phyloP scores from a whole-genome alignment of 2,329 filamentous ascomycete species.

The Hyphodiscus sp. region DNA sequence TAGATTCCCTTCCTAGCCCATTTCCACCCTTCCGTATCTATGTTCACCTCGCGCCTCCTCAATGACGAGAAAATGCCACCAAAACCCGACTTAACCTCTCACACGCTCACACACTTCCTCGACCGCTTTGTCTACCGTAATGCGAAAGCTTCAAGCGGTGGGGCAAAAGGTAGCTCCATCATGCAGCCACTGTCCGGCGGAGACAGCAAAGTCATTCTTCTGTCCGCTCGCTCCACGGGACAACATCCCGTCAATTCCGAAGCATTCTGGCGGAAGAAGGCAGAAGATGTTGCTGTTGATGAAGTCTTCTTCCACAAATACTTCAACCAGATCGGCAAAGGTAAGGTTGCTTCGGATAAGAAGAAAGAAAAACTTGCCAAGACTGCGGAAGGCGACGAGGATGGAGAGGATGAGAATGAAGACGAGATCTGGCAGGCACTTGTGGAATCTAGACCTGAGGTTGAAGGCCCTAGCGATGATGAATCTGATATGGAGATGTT shows the following conservation, averaged over 20 bases:
- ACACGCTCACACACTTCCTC: slow-evolving; percentile 90
- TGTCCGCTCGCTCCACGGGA: slow-evolving; percentile 39
- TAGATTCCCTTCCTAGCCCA: slow-evolving; percentile 65
- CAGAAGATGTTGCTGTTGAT: slow-evolving; percentile 80
- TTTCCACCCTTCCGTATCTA: slow-evolving; percentile 86
- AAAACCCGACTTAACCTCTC: slow-evolving; percentile 85
- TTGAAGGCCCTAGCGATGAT: slow-evolving; percentile 57
- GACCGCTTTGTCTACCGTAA: slow-evolving; percentile 99
- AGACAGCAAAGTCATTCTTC: slow-evolving; percentile 52
- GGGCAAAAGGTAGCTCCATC: slow-evolving; percentile 74
- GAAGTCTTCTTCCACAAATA: slow-evolving; percentile 99
- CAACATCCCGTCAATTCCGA: slow-evolving; percentile 72
- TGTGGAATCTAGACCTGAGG: slow-evolving; percentile 71
- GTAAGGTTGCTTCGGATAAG: slow-evolving; percentile 46
- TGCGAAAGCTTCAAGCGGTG: slow-evolving; percentile 61
- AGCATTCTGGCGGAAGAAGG: slow-evolving; percentile 84
- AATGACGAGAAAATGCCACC: slow-evolving; percentile 64
- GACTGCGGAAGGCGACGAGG: neutral
- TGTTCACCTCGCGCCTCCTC: slow-evolving; percentile 71
- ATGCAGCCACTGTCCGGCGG: slow-evolving; percentile 85
- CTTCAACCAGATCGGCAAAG: slow-evolving; percentile 70
- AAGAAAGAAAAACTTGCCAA: slow-evolving; percentile 42
- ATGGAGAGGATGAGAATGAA: slow-evolving; percentile 35
- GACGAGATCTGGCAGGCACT: slow-evolving; percentile 91
- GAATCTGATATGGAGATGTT: slow-evolving; percentile 43